These are phyloP conservation scores for Kodamaea nitidulidarum DNA, from an alignment of 805 yeast species.

Conservation along the genomic window DNA sequence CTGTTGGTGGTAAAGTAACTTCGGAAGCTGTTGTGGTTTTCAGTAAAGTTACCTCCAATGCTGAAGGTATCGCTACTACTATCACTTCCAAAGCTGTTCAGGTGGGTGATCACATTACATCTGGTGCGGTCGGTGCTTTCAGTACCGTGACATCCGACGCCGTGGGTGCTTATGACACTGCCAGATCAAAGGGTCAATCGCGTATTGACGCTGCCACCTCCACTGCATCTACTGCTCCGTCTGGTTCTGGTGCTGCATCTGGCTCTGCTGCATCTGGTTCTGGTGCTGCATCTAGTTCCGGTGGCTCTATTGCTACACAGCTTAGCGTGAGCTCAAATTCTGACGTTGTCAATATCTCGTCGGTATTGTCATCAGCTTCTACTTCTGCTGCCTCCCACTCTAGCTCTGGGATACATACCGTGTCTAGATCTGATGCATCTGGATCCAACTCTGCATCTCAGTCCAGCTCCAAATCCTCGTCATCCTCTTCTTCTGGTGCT, in stretches of 20 bases:
- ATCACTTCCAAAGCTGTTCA: slow-evolving; percentile 14
- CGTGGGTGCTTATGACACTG: slow-evolving; percentile 14
- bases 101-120: slow-evolving; percentile 14
- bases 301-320: slow-evolving; percentile 10
- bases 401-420: slow-evolving; percentile 5
- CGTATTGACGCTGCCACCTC: slow-evolving; percentile 13
- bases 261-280: slow-evolving; percentile 12
- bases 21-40: slow-evolving; percentile 15
- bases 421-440: slow-evolving; percentile 11
- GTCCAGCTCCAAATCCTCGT: slow-evolving; percentile 9
- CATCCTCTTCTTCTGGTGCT: slow-evolving; percentile 17
- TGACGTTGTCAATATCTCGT: slow-evolving; percentile 4
- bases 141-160: slow-evolving; percentile 12
- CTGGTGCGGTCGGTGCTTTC: slow-evolving; percentile 12
- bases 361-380: slow-evolving; percentile 2
- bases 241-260: slow-evolving; percentile 11
- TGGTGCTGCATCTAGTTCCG: slow-evolving; percentile 10
- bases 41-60: slow-evolving; percentile 13
- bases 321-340: background rate
- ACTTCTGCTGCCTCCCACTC: slow-evolving; percentile 3
- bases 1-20: slow-evolving; percentile 13
- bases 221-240: slow-evolving; percentile 11
- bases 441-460: slow-evolving; percentile 13
- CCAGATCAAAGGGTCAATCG: slow-evolving; percentile 12
- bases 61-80: slow-evolving; percentile 11